These are phyloP conservation scores for Cladobotryum protrusum DNA, from an alignment of 2,329 filamentous ascomycete genomes.

Conservation along the genomic window DNA sequence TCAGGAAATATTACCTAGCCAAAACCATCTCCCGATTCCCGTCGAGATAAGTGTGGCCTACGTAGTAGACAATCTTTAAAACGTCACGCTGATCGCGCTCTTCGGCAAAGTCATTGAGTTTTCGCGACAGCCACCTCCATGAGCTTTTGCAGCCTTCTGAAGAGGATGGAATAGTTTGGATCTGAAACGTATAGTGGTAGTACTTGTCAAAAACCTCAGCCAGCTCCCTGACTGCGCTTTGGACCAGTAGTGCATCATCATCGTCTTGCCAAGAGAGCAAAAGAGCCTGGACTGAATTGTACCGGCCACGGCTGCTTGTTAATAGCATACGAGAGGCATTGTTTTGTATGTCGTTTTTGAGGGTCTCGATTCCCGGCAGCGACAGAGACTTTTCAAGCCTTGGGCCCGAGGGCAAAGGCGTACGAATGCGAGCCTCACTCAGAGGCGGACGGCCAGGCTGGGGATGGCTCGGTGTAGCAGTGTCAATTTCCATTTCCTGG, in stretches of 20 bases:
- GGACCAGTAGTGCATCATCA: conserved; percentile 35
- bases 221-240: conserved; percentile 40
- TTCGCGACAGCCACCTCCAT: conserved; percentile 48
- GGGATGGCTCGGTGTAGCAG: conserved; percentile 23
- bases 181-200: conserved; percentile 46
- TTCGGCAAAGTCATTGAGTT: conserved; percentile 47
- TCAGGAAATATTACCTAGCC: conserved; percentile 38
- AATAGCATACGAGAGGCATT: conserved; percentile 44
- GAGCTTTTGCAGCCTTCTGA: conserved; percentile 43
- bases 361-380: conserved; percentile 43
- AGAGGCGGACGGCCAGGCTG: conserved; percentile 34
- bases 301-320: conserved; percentile 45
- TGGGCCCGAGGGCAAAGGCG: conserved; percentile 50
- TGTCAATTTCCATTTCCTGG: conserved; percentile 53
- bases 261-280: conserved; percentile 54
- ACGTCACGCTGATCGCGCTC: conserved; percentile 49
- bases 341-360: conserved; percentile 48
- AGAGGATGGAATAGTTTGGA: conserved; percentile 44
- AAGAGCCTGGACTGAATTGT: conserved; percentile 46
- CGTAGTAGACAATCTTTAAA: conserved; percentile 54
- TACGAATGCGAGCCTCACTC: conserved; percentile 47
- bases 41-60: conserved; percentile 49
- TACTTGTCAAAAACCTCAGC: conserved; percentile 44
- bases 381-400: conserved; percentile 46
- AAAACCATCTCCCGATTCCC: conserved; percentile 52